Evolutionary conservation across 2,329 filamentous ascomycete species (phyloP).

Genomic region (Cyclaneusma minus): DNA sequence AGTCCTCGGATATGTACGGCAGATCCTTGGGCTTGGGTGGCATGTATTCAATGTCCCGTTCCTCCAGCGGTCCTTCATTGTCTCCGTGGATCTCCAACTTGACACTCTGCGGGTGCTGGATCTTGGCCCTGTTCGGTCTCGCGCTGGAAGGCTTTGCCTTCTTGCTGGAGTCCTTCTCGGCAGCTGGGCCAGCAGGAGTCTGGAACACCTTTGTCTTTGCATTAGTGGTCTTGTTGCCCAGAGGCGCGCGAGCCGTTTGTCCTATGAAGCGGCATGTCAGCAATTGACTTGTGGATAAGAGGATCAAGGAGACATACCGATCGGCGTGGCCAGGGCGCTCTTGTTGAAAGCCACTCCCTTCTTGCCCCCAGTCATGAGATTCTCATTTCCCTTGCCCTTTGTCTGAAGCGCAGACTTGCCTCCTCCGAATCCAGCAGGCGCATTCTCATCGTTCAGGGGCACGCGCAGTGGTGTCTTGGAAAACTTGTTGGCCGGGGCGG

Average conservation of each 20-base stretch:
- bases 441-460: conserved; percentile 75
- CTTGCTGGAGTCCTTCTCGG: conserved; percentile 44
- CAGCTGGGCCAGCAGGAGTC: conserved; percentile 46
- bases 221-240: conserved; percentile 95
- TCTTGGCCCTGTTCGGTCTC: conserved; percentile 42
- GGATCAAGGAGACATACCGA: conserved; percentile 38
- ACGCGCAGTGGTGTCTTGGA: conserved; percentile 74
- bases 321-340: conserved; percentile 61
- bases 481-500: conserved; percentile 56
- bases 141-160: conserved; percentile 43
- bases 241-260: conserved; percentile 56
- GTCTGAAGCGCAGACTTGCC: conserved; percentile 43
- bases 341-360: conserved; percentile 35
- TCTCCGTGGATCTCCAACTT: conserved; percentile 49
- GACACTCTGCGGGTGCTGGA: conserved; percentile 33
- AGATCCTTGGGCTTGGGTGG: conserved; percentile 56
- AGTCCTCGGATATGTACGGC: conserved; percentile 54
- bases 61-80: conserved; percentile 31
- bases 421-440: conserved; percentile 35
- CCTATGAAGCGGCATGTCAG: too few species aligned
- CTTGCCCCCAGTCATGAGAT: conserved; percentile 34
- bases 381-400: conserved; percentile 39
- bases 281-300: background rate
- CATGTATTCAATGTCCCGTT: conserved; percentile 79
- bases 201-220: conserved; percentile 61